phyloP scores from a whole-genome alignment of 176 grass and related monocot species.

The Carex parvula region DNA sequence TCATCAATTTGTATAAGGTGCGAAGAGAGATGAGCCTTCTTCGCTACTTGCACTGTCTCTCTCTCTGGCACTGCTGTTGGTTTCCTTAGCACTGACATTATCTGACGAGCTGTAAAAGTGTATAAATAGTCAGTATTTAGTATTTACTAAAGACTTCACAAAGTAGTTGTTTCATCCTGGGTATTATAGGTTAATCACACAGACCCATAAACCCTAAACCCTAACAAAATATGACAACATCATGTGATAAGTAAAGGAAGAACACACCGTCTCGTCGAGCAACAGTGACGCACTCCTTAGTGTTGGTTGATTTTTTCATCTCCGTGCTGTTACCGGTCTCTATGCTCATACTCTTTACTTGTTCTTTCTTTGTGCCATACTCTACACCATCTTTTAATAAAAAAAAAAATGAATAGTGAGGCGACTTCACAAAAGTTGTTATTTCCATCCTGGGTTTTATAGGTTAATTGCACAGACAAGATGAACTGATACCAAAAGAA shows the following conservation, averaged over 20 bases:
- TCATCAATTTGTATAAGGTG: not conserved
- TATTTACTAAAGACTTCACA: not conserved
- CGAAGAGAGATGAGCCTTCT: not conserved
- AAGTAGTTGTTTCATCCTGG: not conserved
- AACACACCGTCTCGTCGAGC: not conserved
- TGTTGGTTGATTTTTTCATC: constrained; percentile 2
- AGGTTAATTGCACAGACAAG: not conserved
- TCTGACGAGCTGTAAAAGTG: constrained; percentile 8
- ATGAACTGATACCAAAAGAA: not conserved
- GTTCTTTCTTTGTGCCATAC: not conserved
- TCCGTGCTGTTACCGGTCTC: not conserved
- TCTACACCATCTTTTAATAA: not conserved
- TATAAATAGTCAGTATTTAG: not conserved
- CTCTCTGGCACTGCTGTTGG: not conserved
- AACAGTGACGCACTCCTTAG: constrained; percentile 4
- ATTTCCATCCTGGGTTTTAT: not conserved
- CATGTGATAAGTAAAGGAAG: not conserved
- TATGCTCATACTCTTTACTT: not conserved
- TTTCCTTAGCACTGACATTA: constrained; percentile 15
- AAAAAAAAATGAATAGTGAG: not conserved
- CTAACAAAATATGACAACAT: not conserved
- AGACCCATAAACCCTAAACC: not conserved
- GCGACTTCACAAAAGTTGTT: not conserved
- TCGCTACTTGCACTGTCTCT: not conserved
- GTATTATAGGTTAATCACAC: not conserved